A percentile compares a stretch with the other conserved stretches of the same genome.
Evolutionary conservation across 1,139 yeast genomes (phyloP).

Genomic region (Scheffersomyces quercinus): DNA sequence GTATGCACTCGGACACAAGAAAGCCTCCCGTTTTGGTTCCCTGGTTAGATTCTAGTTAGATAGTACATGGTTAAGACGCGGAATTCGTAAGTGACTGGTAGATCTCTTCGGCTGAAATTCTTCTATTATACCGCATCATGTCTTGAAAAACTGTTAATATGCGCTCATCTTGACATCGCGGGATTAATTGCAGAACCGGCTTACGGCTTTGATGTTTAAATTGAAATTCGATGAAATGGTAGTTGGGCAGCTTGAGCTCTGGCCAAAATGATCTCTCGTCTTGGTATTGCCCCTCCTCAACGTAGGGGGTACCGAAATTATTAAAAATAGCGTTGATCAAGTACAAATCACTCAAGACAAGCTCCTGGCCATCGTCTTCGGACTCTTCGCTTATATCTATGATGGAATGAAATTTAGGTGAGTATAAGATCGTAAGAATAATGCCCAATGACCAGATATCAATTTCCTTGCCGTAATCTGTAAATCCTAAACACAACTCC

Average conservation of each 20-base stretch:
- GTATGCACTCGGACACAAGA: too few relatives aligned
- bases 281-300: conserved; percentile 12
- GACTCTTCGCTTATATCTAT: conserved; percentile 18
- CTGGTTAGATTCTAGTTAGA: too few relatives aligned
- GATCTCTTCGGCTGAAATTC: conserved; percentile 3
- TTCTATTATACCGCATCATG: conserved; percentile 24
- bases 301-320: conserved; percentile 66
- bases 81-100: neutral
- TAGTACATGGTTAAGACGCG: too few relatives aligned
- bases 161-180: conserved; percentile 22
- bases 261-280: conserved; percentile 34
- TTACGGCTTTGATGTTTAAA: conserved; percentile 20
- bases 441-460: conserved; percentile 87
- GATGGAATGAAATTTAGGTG: conserved; percentile 44
- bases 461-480: conserved; percentile 58
- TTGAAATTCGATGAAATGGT: conserved; percentile 32
- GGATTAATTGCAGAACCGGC: conserved; percentile 20
- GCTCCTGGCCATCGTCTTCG: conserved; percentile 31
- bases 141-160: conserved; percentile 19
- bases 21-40: too few relatives aligned
- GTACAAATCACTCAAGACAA: conserved; percentile 58
- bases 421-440: conserved; percentile 59
- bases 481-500: conserved; percentile 72
- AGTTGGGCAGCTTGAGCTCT: conserved; percentile 30
- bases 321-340: conserved; percentile 63